phyloP scores from a whole-genome alignment of 352 stramenopile species.

The Globisporangium barbulae region DNA sequence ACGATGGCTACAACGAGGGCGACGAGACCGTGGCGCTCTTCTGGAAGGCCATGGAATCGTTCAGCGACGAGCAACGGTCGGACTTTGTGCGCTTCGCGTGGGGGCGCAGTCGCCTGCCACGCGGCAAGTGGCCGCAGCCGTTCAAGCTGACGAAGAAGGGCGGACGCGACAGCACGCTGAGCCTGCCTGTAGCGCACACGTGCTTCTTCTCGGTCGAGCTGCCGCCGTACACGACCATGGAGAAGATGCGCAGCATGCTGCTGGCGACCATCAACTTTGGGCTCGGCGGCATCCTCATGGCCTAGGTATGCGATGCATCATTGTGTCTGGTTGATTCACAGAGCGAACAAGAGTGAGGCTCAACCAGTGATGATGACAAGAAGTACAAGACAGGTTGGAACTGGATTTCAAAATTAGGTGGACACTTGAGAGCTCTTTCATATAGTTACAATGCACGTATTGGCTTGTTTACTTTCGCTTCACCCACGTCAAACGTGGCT shows the following conservation, averaged over 20 bases:
- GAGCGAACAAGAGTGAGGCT: neutral
- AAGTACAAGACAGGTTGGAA: no score
- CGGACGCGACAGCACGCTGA: slow-evolving; percentile 72
- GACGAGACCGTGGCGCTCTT: slow-evolving; percentile 86
- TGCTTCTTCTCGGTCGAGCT: slow-evolving; percentile 97
- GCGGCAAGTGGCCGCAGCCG: slow-evolving; percentile 83
- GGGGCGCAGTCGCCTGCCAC: slow-evolving; percentile 90
- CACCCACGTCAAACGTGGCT: no score
- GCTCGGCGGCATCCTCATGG: slow-evolving; percentile 88
- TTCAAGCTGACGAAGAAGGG: slow-evolving; percentile 92
- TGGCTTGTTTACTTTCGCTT: neutral
- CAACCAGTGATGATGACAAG: neutral
- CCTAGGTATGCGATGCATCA: slow-evolving; percentile 26
- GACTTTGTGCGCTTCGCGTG: slow-evolving; percentile 94
- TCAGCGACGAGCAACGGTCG: slow-evolving; percentile 85
- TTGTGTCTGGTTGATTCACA: neutral
- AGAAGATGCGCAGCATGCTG: slow-evolving; percentile 90
- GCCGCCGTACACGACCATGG: slow-evolving; percentile 89
- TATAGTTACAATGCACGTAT: slow-evolving; percentile 1
- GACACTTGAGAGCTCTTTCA: neutral
- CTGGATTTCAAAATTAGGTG: neutral
- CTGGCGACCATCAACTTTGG: slow-evolving; percentile 94
- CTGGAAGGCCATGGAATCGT: slow-evolving; percentile 87
- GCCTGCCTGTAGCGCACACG: slow-evolving; percentile 92
- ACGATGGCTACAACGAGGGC: slow-evolving; percentile 86